Conservation (phyloP, 192 early-diverging fungal genomes). For the Radiomyces spectabilis region DNA sequence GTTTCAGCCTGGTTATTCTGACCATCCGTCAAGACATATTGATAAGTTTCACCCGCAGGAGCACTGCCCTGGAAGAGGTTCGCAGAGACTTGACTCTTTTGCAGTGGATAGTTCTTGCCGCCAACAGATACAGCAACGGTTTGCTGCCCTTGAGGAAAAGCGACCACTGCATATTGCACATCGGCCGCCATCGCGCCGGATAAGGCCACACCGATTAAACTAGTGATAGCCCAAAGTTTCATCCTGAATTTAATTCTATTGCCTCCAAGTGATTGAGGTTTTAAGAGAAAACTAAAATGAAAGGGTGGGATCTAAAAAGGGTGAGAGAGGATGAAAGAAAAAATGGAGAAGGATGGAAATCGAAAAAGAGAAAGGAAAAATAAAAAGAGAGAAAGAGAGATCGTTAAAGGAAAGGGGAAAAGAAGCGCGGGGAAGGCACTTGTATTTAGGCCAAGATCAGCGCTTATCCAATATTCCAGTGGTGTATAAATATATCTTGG, state of each 20-base stretch:
- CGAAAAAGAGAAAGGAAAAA: neutral
- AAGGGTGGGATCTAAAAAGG: neutral
- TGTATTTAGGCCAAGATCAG: no score
- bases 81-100: slow-evolving; percentile 2
- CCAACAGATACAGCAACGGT: slow-evolving; percentile 21
- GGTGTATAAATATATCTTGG: no score
- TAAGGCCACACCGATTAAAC: neutral
- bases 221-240: no score
- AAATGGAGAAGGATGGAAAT: neutral
- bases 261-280: no score
- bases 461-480: no score
- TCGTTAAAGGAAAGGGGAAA: no score
- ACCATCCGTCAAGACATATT: slow-evolving; percentile 19
- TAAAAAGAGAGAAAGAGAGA: no score
- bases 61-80: slow-evolving; percentile 22
- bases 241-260: no score
- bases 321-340: neutral
- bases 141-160: slow-evolving; percentile 15
- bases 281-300: neutral
- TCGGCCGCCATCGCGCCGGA: slow-evolving; percentile 17
- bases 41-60: slow-evolving; percentile 16
- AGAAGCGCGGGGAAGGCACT: no score
- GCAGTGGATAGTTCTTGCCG: slow-evolving; percentile 16
- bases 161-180: slow-evolving; percentile 27
- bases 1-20: slow-evolving; percentile 9